These are phyloP conservation scores for Backusella sp. DNA, from an alignment of 192 early-diverging fungal species.

Conservation along the genomic window DNA sequence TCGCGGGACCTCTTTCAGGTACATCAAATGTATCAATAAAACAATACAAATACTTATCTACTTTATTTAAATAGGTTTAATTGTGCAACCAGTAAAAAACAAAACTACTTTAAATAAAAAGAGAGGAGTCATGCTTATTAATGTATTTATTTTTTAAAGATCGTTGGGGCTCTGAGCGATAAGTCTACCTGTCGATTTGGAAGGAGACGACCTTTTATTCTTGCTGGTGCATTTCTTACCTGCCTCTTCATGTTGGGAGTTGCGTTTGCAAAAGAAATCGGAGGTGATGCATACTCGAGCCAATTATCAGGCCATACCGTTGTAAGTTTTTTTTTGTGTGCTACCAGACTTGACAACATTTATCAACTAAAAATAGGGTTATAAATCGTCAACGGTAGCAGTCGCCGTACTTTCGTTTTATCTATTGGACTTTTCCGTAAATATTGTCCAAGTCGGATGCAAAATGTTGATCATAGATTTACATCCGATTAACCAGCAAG, in stretches of 20 bases:
- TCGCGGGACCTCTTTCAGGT: not conserved
- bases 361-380: not conserved
- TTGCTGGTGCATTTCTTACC: not conserved
- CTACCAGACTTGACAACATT: not conserved
- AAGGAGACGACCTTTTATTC: slow-evolving; percentile 7
- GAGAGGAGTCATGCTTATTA: not conserved
- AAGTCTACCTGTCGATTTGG: slow-evolving; percentile 3
- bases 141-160: not conserved
- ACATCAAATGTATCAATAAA: not conserved
- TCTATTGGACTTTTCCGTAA: not conserved
- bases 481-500: not conserved
- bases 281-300: not conserved
- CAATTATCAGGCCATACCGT: not conserved
- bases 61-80: not conserved
- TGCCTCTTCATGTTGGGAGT: slow-evolving; percentile 8
- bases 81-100: not conserved
- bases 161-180: slow-evolving; percentile 9
- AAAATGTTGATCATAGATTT: not conserved
- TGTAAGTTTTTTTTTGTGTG: not conserved
- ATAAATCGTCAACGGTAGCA: not conserved
- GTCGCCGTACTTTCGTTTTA: not conserved
- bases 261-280: slow-evolving; percentile 4
- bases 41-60: not conserved
- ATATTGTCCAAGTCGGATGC: not conserved
- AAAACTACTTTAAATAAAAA: not conserved